phyloP scores from a whole-genome alignment of 768 basidiomycete genomes.

The Mycena crocata region DNA sequence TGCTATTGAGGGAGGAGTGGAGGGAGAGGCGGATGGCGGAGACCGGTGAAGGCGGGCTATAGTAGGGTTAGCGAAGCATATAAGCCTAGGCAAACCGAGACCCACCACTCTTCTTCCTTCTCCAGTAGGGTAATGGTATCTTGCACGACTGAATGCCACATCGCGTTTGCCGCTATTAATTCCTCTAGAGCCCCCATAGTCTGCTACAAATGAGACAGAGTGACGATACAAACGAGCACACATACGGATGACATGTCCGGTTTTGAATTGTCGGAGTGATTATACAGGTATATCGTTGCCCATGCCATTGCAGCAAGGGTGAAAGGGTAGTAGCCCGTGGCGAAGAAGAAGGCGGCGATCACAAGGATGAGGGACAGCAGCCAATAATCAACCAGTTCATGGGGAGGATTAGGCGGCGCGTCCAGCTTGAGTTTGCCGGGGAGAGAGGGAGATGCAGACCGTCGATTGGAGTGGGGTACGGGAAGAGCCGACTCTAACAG shows the following conservation, averaged over 20 bases:
- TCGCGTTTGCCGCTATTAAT: slow-evolving; percentile 71
- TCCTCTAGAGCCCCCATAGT: slow-evolving; percentile 75
- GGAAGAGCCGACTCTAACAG: slow-evolving; percentile 72
- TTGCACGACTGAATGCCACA: slow-evolving; percentile 82
- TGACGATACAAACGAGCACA: slow-evolving; percentile 29
- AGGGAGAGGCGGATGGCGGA: slow-evolving; percentile 76
- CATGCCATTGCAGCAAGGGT: slow-evolving; percentile 52
- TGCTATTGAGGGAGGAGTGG: slow-evolving; percentile 78
- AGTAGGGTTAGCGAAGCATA: slow-evolving; percentile 38
- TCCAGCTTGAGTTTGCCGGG: slow-evolving; percentile 58
- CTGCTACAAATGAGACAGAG: slow-evolving; percentile 48
- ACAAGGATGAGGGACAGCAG: slow-evolving; percentile 53
- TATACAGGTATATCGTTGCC: slow-evolving; percentile 53
- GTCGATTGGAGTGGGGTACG: slow-evolving; percentile 49
- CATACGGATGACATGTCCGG: slow-evolving; percentile 69
- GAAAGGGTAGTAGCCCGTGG: slow-evolving; percentile 56
- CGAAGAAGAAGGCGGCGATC: slow-evolving; percentile 53
- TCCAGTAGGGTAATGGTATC: slow-evolving; percentile 76
- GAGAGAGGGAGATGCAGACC: slow-evolving; percentile 50
- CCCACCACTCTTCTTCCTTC: slow-evolving; percentile 75
- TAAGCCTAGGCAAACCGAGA: slow-evolving; percentile 4
- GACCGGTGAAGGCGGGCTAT: slow-evolving; percentile 61
- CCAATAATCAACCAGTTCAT: slow-evolving; percentile 52
- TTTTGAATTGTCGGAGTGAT: slow-evolving; percentile 45
- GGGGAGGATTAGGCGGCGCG: slow-evolving; percentile 37